Evolutionary conservation across 768 basidiomycete species (phyloP), one percentile per base, ranked within the genome.

Genomic region (Roridomyces roridus): DNA sequence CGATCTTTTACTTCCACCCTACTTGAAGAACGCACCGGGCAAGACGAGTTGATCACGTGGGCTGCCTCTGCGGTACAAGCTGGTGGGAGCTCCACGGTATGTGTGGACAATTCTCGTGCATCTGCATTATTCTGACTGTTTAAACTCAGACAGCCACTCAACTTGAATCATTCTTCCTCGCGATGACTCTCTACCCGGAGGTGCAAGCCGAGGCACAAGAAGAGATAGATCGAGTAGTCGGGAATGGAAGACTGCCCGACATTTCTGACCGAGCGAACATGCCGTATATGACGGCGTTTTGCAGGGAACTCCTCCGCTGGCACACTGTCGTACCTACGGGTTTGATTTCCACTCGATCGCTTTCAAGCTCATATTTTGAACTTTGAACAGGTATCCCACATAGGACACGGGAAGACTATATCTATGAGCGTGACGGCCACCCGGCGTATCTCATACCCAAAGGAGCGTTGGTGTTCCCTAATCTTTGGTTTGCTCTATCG

Each of bases 1-100:
- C 55, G 52, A 7, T 68, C 67, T 3, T 66, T 65, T 51, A 52
- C 58, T 3, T 67, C 67, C 0, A 55, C 51, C 5, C 47, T 65
- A 14, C 48, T 68, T 24, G 54, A 68, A 17, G 51, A 52, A 24
- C 26, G 42, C 21, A 51, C 51, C 1, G 37, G 63, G 8, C 69
- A 71, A 35, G 67, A 65, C 9, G 56, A 65, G 24, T 41, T 62
- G n/a, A 49, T 68, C 18, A 68, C 65, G 44, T 68, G 67, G 67
- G 59, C 66, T 12, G 64, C 66, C 31, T 70, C 72, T 11, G 67
- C 75, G 24, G 70, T 76, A 12, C 73, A 74, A 36, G 68, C 66
- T 5, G 77, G 73, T 23, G 76, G 74, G 4, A 69, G 70, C 25
- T 68, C 70, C 24, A 68, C 67, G 2, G 67, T 68, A 34, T 8